These are phyloP conservation scores for Yamadazyma songkhlaensis DNA, from an alignment of 1,139 yeast genomes.

Conservation along the genomic window DNA sequence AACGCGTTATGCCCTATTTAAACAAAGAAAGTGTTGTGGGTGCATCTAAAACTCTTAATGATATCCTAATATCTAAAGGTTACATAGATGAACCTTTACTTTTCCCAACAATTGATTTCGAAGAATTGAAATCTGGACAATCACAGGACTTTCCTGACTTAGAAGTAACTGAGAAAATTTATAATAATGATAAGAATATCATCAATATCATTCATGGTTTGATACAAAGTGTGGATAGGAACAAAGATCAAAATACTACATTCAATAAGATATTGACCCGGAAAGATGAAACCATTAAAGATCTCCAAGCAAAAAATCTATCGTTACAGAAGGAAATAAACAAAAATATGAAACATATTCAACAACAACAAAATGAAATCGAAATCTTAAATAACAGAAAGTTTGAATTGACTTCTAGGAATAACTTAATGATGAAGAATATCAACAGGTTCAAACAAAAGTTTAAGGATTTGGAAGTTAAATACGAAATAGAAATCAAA, in stretches of 20 bases:
- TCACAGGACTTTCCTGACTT: conserved; percentile 14
- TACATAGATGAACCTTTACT: conserved; percentile 31
- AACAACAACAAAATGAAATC: conserved; percentile 13
- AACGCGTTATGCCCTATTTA: conserved; percentile 11
- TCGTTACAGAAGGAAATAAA: conserved; percentile 20
- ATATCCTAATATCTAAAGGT: conserved; percentile 36
- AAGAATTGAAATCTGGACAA: conserved; percentile 23
- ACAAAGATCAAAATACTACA: conserved; percentile 31
- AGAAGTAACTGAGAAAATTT: conserved; percentile 28
- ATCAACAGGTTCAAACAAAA: conserved; percentile 26
- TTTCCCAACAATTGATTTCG: conserved; percentile 37
- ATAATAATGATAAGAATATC: conserved; percentile 41
- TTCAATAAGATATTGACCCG: conserved; percentile 29
- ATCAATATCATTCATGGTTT: conserved; percentile 44
- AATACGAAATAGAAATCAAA: conserved; percentile 41
- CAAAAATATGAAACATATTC: conserved; percentile 9
- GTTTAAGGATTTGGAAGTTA: conserved; percentile 31
- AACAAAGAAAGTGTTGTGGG: conserved; percentile 33
- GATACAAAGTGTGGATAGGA: conserved; percentile 37
- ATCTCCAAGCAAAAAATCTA: conserved; percentile 22
- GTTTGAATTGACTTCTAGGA: conserved; percentile 19
- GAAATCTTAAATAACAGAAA: conserved; percentile 17
- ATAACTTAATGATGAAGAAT: conserved; percentile 30
- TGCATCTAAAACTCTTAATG: conserved; percentile 40
- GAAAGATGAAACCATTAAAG: conserved; percentile 30